Evolutionary conservation across 176 grass and related monocot species (phyloP).

Genomic region (Oryza officinalis): DNA sequence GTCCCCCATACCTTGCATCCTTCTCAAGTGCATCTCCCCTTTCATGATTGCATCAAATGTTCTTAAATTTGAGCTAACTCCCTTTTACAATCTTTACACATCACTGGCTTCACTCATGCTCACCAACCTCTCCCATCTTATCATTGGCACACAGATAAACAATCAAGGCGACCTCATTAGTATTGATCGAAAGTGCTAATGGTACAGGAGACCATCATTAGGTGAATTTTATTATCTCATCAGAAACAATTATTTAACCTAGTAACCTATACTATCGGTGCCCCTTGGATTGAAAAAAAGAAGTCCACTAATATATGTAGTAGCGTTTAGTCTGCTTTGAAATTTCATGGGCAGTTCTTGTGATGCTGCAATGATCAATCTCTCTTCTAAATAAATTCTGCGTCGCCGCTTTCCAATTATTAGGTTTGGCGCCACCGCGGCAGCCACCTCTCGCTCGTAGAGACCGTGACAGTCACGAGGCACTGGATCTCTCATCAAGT

Average conservation of each 20-base stretch:
- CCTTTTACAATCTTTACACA: conserved; percentile 24
- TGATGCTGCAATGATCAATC: conserved; percentile 18
- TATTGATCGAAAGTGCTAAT: conserved; percentile 30
- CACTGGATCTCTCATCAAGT: background rate
- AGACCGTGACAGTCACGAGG: conserved; percentile 19
- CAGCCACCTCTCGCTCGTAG: background rate
- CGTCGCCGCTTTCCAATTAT: conserved; percentile 21
- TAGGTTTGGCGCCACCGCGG: conserved; percentile 33
- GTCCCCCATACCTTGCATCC: background rate
- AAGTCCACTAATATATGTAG: background rate
- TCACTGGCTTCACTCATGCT: background rate
- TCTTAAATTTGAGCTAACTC: conserved; percentile 1
- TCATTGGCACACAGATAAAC: conserved; percentile 42
- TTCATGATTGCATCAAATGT: background rate
- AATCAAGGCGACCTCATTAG: background rate
- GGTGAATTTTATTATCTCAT: background rate
- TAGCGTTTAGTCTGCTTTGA: background rate
- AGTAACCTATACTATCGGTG: background rate
- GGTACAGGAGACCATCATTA: conserved; percentile 37
- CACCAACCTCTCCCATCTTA: conserved; percentile 30
- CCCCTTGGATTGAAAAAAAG: background rate
- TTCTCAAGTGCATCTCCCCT: conserved; percentile 9
- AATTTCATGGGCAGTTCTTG: conserved; percentile 7
- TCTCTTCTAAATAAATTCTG: background rate
- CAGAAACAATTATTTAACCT: conserved; percentile 9